Percentiles rank a stretch among this genome's conserved stretches.
Conservation (phyloP, 768 basidiomycete genomes). For the Mycena haematopus region DNA sequence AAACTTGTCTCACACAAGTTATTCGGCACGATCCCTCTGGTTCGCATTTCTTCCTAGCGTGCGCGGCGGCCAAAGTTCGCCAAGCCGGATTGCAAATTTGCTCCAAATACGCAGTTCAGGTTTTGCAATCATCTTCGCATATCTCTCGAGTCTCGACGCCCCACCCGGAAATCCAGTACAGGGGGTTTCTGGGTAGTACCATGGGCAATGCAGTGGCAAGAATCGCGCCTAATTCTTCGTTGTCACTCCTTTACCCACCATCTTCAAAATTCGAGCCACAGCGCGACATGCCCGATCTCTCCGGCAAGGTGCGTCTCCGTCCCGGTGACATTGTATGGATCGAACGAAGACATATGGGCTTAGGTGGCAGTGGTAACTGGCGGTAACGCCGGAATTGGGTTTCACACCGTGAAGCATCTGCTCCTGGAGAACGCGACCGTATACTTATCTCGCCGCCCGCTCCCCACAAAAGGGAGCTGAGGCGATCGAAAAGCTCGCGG, state of each 20-base stretch:
- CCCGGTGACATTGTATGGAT: neutral
- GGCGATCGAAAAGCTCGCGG: conserved; percentile 28
- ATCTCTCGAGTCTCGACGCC: too few relatives aligned
- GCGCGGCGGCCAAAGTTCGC: too few relatives aligned
- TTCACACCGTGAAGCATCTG: conserved; percentile 26
- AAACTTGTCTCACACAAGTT: too few relatives aligned
- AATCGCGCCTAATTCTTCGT: conserved; percentile 19
- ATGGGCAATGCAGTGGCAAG: conserved; percentile 21
- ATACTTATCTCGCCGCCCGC: conserved; percentile 36
- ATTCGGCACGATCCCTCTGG: too few relatives aligned
- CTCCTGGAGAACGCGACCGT: conserved; percentile 37
- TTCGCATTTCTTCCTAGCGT: too few relatives aligned
- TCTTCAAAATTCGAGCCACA: conserved; percentile 18
- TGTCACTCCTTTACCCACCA: conserved; percentile 20
- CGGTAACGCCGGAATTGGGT: conserved; percentile 30
- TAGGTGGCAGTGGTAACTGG: conserved; percentile 32
- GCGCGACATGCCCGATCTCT: conserved; percentile 40
- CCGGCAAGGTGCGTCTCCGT: conserved; percentile 38
- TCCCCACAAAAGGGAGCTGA: conserved; percentile 21
- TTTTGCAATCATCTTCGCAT: too few relatives aligned
- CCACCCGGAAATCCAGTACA: too few relatives aligned
- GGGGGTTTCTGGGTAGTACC: neutral
- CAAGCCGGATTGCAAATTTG: too few relatives aligned
- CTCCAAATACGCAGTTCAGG: too few relatives aligned
- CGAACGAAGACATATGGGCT: too few relatives aligned